Conservation (phyloP, 2,329 filamentous ascomycete species). For the Lojkania enalia region DNA sequence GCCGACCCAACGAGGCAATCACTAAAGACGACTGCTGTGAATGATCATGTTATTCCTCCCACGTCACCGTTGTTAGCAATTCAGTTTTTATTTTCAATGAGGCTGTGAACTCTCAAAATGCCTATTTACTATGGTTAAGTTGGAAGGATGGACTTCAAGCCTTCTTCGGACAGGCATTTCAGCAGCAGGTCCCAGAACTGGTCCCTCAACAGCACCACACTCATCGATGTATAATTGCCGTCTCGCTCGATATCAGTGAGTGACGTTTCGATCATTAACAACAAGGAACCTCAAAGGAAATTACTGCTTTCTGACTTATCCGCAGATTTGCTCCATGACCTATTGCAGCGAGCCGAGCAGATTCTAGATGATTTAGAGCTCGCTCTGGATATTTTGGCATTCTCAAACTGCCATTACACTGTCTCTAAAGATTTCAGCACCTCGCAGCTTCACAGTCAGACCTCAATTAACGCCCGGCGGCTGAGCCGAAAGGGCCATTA, state of each 20-base stretch:
- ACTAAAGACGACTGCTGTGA: no score
- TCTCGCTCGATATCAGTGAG: slow-evolving; percentile 13
- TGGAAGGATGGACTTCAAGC: slow-evolving; percentile 13
- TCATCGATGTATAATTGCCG: slow-evolving; percentile 21
- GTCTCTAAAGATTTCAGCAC: slow-evolving; percentile 20
- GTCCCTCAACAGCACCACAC: slow-evolving; percentile 16
- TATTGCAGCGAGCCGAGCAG: slow-evolving; percentile 17
- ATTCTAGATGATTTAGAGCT: slow-evolving; percentile 20
- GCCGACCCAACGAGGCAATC: no score
- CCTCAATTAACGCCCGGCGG: slow-evolving; percentile 15
- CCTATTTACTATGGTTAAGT: no score
- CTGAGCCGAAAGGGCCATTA: slow-evolving; percentile 12
- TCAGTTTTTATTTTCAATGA: no score
- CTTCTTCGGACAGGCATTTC: slow-evolving; percentile 17
- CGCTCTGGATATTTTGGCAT: slow-evolving; percentile 19
- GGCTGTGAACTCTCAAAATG: no score
- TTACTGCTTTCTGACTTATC: slow-evolving; percentile 19
- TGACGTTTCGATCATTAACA: slow-evolving; percentile 14
- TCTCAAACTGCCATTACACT: slow-evolving; percentile 18
- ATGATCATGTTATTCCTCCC: neutral
- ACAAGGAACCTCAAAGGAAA: slow-evolving; percentile 19
- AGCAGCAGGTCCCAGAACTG: slow-evolving; percentile 18
- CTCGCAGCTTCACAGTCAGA: slow-evolving; percentile 16
- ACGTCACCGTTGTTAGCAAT: neutral
- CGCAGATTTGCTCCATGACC: slow-evolving; percentile 18